Evolutionary conservation across 495 filamentous ascomycete genomes (phyloP).

Genomic region (Xylaria nigripes): DNA sequence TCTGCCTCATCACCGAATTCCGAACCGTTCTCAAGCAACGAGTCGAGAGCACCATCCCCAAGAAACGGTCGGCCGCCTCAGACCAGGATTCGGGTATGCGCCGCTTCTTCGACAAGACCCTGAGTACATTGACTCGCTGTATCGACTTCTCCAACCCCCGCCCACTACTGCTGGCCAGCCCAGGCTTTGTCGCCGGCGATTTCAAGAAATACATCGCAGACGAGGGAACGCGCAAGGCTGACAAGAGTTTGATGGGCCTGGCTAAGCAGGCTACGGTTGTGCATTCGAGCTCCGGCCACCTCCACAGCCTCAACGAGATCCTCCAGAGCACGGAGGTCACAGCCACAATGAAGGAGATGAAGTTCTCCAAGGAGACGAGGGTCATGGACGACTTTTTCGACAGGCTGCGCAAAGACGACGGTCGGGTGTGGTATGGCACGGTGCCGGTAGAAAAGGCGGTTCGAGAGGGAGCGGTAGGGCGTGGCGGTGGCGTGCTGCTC

Average conservation of each 20-base stretch:
- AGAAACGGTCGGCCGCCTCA: conserved; percentile 55
- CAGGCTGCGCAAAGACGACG: conserved; percentile 75
- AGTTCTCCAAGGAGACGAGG: conserved; percentile 74
- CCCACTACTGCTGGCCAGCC: conserved; percentile 80
- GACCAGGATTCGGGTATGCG: conserved; percentile 70
- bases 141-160: conserved; percentile 62
- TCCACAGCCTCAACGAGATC: conserved; percentile 80
- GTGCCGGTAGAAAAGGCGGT: conserved; percentile 80
- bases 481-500: conserved; percentile 73
- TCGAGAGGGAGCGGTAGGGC: conserved; percentile 78
- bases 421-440: conserved; percentile 84
- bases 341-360: conserved; percentile 68
- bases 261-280: conserved; percentile 63
- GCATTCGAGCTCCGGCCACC: conserved; percentile 74
- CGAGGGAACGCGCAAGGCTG: conserved; percentile 57
- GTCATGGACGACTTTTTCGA: conserved; percentile 83
- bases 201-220: conserved; percentile 76
- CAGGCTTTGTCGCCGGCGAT: conserved; percentile 73
- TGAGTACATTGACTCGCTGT: conserved; percentile 67
- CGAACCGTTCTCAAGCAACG: conserved; percentile 82
- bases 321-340: conserved; percentile 70
- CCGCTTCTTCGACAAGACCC: conserved; percentile 71
- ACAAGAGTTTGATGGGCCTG: conserved; percentile 51
- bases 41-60: conserved; percentile 74
- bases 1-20: conserved; percentile 86